Evolutionary conservation across 208 protist genomes (phyloP).

Genomic region (Endotrypanum monterogeii): DNA sequence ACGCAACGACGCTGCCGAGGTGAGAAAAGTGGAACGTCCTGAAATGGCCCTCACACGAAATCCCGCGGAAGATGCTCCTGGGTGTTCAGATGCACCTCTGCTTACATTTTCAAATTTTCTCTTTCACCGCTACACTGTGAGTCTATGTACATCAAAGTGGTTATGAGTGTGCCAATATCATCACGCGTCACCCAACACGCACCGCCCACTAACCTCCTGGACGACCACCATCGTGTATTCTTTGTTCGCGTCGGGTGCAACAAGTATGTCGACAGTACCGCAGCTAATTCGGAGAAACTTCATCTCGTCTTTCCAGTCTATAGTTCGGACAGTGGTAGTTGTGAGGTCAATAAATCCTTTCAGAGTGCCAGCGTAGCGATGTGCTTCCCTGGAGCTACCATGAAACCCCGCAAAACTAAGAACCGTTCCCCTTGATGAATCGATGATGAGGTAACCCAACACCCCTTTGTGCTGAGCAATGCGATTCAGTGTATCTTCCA

Average conservation of each 20-base stretch:
- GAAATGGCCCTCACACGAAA: not conserved
- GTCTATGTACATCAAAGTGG: conserved; percentile 7
- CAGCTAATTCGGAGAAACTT: conserved; percentile 83
- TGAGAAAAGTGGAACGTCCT: not conserved
- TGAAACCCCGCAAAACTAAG: conserved; percentile 68
- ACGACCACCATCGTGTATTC: conserved; percentile 83
- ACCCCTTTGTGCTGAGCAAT: conserved; percentile 80
- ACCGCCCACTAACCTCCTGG: conserved; percentile 45
- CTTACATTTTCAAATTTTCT: not conserved
- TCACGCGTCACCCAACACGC: not conserved
- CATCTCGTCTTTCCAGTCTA: conserved; percentile 79
- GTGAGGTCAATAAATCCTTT: conserved; percentile 69
- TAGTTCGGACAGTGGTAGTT: conserved; percentile 71
- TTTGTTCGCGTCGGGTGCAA: conserved; percentile 77
- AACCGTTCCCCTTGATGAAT: conserved; percentile 58
- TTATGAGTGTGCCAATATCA: not conserved
- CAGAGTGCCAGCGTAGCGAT: conserved; percentile 64
- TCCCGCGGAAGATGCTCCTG: not conserved
- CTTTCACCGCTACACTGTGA: not conserved
- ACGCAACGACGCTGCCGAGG: not conserved
- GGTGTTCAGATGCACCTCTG: not conserved
- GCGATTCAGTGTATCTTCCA: conserved; percentile 68
- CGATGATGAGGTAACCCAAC: conserved; percentile 78
- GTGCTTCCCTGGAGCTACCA: conserved; percentile 41
- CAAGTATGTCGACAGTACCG: conserved; percentile 65